Base-by-base conservation (phyloP, 805 yeast species). In the Metschnikowia chrysomelidarum region DNA sequence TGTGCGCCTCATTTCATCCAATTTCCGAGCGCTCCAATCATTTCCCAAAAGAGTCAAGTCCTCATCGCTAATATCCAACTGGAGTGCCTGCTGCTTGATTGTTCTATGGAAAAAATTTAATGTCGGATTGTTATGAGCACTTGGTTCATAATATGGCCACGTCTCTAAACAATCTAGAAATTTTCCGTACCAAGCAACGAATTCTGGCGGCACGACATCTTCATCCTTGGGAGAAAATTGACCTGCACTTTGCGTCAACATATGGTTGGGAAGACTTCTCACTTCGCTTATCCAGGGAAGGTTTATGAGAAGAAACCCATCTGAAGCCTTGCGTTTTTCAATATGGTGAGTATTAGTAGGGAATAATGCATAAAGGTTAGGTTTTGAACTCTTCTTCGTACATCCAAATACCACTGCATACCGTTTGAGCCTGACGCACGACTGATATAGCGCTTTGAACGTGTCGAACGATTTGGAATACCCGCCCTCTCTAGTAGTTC, bases 221-320 rank as follows among this genome's bases (percentile, higher is more conserved):
- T 34, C 49, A 4, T 40, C 24, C 9, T 40, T 32, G 27, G 35
- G 33, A n/a, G 41, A 32, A 27, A 41, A 38, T 18, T 30, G 24
- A 18, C 34, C 38, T 13, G 17, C 35, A 24, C 24, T 29, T 31
- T 37, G 44, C 24, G 40, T 34, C 18, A 55, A 27, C 30, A 51
- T 42, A 33, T 56, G 42, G 14, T 58, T 59, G 0, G 97, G 96
- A 4, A 77, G 56, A 21, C 73, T 68, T 33, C 97, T 66, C 3
- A 87, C 58, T 53, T 87, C 91, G 46, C 87, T 94, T 11, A 76
- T 59, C 67, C 75, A 83, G 1, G 98, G 96, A 15, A 85, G 48
- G 19, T 71, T 68, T 7, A 83, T 69, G 37, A 88, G 56, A 31
- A 81, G 78, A 43, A 91, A 75, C 0, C 96, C 96, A 38, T 83